Percentiles rank a stretch among this genome's conserved stretches.
Conservation (phyloP, 2,329 filamentous ascomycete genomes). For the Calonectria pseudoreteaudii region DNA sequence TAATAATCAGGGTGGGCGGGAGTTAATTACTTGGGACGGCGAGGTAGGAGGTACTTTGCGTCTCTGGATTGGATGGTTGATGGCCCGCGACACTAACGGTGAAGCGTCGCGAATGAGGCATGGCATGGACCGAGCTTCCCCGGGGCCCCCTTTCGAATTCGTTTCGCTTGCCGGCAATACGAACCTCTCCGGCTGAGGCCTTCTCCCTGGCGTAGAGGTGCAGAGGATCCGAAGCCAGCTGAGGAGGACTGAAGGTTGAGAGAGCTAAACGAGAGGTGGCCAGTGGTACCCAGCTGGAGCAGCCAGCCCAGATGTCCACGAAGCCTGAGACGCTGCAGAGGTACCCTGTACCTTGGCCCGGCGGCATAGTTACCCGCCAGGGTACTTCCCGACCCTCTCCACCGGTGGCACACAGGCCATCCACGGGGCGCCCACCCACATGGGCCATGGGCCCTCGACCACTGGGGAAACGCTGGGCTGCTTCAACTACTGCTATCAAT, state of each 20-base stretch:
- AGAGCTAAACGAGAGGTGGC: not conserved
- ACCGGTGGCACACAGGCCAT: slow-evolving; percentile 5
- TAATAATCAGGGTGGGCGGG: slow-evolving; percentile 6
- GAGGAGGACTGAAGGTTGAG: too few relatives aligned
- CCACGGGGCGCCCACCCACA: slow-evolving; percentile 12
- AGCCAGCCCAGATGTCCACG: not conserved
- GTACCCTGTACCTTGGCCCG: slow-evolving; percentile 20
- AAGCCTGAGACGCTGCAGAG: not conserved
- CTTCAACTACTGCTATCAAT: not conserved
- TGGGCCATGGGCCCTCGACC: slow-evolving; percentile 1
- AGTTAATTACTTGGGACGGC: slow-evolving; percentile 12
- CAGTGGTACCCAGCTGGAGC: not conserved
- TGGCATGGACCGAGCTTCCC: slow-evolving; percentile 3
- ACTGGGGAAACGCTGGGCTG: slow-evolving; percentile 13
- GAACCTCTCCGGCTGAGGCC: not conserved
- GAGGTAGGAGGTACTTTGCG: slow-evolving; percentile 19
- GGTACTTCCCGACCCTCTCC: slow-evolving; percentile 2
- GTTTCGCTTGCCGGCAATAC: slow-evolving; percentile 1
- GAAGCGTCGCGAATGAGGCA: slow-evolving; percentile 6
- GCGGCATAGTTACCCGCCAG: slow-evolving; percentile 6
- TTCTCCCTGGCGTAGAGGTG: not conserved
- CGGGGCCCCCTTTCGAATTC: not conserved
- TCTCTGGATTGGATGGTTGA: slow-evolving; percentile 10
- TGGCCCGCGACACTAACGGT: slow-evolving; percentile 19
- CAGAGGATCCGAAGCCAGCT: not conserved